Percentiles rank a stretch among this genome's conserved stretches.
phyloP scores from a whole-genome alignment of 2,329 filamentous ascomycete species.

The Monilinia fructicola region DNA sequence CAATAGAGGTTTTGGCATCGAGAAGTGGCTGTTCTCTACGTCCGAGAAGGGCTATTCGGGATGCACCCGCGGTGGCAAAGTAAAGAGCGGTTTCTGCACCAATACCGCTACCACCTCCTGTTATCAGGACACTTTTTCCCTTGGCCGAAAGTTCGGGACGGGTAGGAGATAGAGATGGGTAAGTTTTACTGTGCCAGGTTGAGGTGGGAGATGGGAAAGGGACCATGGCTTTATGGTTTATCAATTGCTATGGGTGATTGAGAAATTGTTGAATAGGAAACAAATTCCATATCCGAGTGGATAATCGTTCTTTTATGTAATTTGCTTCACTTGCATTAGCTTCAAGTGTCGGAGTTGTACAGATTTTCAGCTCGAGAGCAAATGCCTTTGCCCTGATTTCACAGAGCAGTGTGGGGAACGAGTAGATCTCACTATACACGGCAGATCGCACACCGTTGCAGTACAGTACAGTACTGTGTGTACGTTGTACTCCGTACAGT shows the following conservation, averaged over 20 bases:
- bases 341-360: too few species aligned
- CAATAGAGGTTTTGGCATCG: slow-evolving; percentile 43
- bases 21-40: slow-evolving; percentile 42
- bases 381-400: too few species aligned
- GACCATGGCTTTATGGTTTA: slow-evolving; percentile 32
- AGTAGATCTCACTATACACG: too few species aligned
- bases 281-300: too few species aligned
- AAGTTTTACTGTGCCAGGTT: slow-evolving; percentile 42
- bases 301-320: too few species aligned
- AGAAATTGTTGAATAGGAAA: neutral
- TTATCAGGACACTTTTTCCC: slow-evolving; percentile 46
- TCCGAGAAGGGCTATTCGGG: slow-evolving; percentile 47
- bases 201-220: slow-evolving; percentile 45
- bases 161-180: slow-evolving; percentile 44
- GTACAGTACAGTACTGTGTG: too few species aligned
- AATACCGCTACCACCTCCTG: slow-evolving; percentile 49
- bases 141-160: slow-evolving; percentile 44
- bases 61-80: slow-evolving; percentile 48
- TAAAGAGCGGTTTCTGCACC: slow-evolving; percentile 45
- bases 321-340: too few species aligned
- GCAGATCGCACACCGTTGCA: too few species aligned
- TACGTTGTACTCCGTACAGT: too few species aligned
- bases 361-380: too few species aligned
- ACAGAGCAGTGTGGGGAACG: too few species aligned
- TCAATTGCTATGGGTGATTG: slow-evolving; percentile 7